phyloP scores from a whole-genome alignment of 1,284 basidiomycete species.

The Farysia itapuensis region DNA sequence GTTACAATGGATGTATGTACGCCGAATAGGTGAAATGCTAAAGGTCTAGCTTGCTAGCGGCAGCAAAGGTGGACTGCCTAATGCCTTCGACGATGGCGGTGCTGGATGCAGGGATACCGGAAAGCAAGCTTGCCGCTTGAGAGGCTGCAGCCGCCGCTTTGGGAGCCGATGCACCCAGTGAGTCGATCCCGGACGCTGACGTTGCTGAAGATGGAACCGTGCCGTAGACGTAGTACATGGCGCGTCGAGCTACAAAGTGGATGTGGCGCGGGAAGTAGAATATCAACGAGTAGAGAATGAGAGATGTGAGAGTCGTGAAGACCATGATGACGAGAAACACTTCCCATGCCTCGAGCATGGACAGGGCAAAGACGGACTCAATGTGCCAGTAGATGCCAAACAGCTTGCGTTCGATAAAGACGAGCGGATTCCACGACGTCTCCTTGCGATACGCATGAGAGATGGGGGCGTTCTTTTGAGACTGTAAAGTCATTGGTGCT shows the following conservation, averaged over 20 bases:
- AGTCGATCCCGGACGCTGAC: constrained; percentile 8
- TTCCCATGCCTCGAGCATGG: constrained; percentile 41
- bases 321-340: constrained; percentile 29
- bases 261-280: constrained; percentile 32
- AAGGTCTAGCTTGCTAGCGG: constrained; percentile 9
- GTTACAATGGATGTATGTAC: too few relatives aligned
- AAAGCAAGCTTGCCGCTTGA: too few relatives aligned
- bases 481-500: neutral
- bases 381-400: constrained; percentile 32
- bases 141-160: too few relatives aligned
- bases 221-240: constrained; percentile 36
- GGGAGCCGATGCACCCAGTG: too few relatives aligned
- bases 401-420: constrained; percentile 27
- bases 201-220: constrained; percentile 17
- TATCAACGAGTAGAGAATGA: constrained; percentile 26
- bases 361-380: constrained; percentile 25
- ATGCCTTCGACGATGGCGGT: too few relatives aligned
- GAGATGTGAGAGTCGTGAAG: constrained; percentile 8
- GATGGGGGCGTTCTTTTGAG: too few relatives aligned
- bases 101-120: too few relatives aligned
- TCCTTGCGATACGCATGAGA: too few relatives aligned
- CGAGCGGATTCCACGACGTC: constrained; percentile 37
- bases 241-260: constrained; percentile 13
- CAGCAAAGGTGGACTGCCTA: neutral
- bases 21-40: too few relatives aligned